Evolutionary conservation across 768 basidiomycete genomes (phyloP), one percentile per base, ranked within the genome.

Genomic region (Pleurotus eryngii): DNA sequence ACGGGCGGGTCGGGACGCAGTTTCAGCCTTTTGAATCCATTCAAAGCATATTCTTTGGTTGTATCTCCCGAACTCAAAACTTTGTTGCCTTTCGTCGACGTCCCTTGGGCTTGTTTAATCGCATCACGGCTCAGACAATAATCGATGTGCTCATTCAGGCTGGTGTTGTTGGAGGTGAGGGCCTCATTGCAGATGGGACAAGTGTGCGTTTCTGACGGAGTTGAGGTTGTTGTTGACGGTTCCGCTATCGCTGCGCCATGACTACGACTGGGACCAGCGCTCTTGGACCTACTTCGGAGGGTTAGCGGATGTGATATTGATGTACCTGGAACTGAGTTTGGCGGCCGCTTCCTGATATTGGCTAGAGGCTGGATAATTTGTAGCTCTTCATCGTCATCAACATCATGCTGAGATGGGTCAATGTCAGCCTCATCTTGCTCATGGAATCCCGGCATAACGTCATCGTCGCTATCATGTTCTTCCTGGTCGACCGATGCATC

Each of bases 81-180:
- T 22, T 11, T 45, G 4, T 22, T 45, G n/a, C 3, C 7, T 67
- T 22, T 61, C 69, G n/a, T 72, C 70, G 55, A 74, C 72, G n/a
- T 15, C 17, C 64, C 71, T 56, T 89, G 88, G 0, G 90, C 90
- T 64, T 90, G 81, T 58, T 80, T 72, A 59, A 96, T 94, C 2
- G 84, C 89, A 20, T 80, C 82, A 57, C 84, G 82, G 67, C 90
- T 95, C 50, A 97, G 70, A 65, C 95, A 97, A 64, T 86, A 89
- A 69, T 97, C 94, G 45, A 97, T 79, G 64, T 97, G 94, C n/a
- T 82, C 76, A 66, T 97, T 96, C 35, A 97, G 71, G 4, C 81
- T 86, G 48, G 80, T 76, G 66, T 97, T 97, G 67, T 92, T 85
- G 1, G 80, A 83, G 59, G 79, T 73, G 55, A 93, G 67, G 11